phyloP scores from a whole-genome alignment of 768 basidiomycete genomes.

The Mycena sanguinolenta region DNA sequence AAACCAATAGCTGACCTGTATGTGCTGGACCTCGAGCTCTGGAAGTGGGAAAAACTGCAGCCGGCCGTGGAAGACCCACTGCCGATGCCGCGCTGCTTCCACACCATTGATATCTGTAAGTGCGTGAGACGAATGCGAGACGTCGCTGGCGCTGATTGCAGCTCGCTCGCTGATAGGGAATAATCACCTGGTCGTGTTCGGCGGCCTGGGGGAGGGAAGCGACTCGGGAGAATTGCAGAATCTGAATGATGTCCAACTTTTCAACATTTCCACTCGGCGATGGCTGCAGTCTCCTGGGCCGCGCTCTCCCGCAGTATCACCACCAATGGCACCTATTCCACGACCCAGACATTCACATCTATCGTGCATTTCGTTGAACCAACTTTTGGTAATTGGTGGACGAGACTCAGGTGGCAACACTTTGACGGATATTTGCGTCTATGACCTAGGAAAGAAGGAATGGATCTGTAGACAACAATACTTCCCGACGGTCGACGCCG shows the following conservation, averaged over 20 bases:
- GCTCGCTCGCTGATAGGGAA: slow-evolving; percentile 31
- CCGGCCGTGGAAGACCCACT: slow-evolving; percentile 13
- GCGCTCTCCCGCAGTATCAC: not conserved
- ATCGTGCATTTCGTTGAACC: slow-evolving; percentile 24
- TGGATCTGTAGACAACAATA: slow-evolving; percentile 26
- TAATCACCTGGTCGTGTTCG: slow-evolving; percentile 36
- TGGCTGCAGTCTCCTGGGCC: slow-evolving; percentile 23
- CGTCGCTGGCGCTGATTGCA: not conserved
- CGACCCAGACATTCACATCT: slow-evolving; percentile 27
- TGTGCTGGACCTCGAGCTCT: slow-evolving; percentile 35
- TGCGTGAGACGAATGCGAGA: not conserved
- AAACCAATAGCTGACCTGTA: slow-evolving; percentile 26
- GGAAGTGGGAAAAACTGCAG: slow-evolving; percentile 33
- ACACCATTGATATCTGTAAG: slow-evolving; percentile 40
- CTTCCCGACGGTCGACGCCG: not conserved
- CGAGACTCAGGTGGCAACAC: slow-evolving; percentile 15
- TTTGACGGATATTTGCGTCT: slow-evolving; percentile 32
- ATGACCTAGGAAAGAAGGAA: slow-evolving; percentile 23
- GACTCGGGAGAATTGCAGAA: slow-evolving; percentile 17
- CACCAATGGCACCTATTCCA: slow-evolving; percentile 9
- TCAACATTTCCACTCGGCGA: slow-evolving; percentile 22
- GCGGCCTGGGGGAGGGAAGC: slow-evolving; percentile 26
- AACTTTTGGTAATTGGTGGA: slow-evolving; percentile 32
- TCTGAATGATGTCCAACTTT: slow-evolving; percentile 30
- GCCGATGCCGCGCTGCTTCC: slow-evolving; percentile 32